These are phyloP conservation scores for Earliella scabrosa DNA, from an alignment of 1,284 basidiomycete genomes.

Conservation along the genomic window DNA sequence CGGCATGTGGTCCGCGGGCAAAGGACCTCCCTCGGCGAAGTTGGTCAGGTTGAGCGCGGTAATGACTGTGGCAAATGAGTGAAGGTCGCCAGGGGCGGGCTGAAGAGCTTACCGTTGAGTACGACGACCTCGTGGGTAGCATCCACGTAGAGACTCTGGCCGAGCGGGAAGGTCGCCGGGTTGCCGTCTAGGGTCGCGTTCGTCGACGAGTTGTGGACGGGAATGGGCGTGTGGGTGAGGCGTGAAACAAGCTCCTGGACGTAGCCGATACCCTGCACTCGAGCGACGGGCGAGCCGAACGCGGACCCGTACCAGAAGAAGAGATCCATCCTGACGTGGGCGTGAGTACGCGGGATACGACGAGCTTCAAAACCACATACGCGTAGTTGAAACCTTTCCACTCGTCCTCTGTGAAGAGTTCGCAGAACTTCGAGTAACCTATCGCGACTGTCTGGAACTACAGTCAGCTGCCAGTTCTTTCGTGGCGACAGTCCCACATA, in stretches of 20 bases:
- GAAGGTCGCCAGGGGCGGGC: background rate
- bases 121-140: constrained; percentile 88
- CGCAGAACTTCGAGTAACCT: constrained; percentile 90
- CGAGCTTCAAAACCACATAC: constrained; percentile 42
- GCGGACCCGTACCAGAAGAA: constrained; percentile 67
- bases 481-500: constrained; percentile 35
- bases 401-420: constrained; percentile 87
- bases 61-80: constrained; percentile 48
- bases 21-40: constrained; percentile 69
- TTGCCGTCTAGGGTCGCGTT: constrained; percentile 81
- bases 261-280: constrained; percentile 85
- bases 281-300: constrained; percentile 79
- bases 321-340: constrained; percentile 39
- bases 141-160: constrained; percentile 83
- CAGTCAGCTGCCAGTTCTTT: background rate
- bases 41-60: constrained; percentile 77
- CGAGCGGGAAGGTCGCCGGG: constrained; percentile 77
- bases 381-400: constrained; percentile 90
- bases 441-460: constrained; percentile 78
- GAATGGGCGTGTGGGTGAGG: constrained; percentile 76
- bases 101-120: constrained; percentile 60
- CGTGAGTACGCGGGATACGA: background rate
- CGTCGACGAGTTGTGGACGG: constrained; percentile 71
- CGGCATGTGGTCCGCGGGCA: constrained; percentile 77
- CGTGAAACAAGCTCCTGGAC: constrained; percentile 82